phyloP scores from a whole-genome alignment of 1,284 basidiomycete species.

The Vanrija humicola region DNA sequence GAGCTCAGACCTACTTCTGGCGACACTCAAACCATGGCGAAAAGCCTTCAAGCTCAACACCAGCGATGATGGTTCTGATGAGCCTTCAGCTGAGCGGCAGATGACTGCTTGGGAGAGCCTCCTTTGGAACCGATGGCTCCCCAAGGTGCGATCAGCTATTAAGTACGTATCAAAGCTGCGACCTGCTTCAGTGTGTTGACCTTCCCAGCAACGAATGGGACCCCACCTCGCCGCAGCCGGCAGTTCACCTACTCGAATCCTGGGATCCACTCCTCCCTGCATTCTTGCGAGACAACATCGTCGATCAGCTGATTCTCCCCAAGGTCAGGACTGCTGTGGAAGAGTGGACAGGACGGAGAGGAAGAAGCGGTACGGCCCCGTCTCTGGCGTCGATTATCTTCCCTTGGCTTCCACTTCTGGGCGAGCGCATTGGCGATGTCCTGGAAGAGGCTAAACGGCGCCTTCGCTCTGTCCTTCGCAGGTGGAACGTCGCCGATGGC shows the following conservation, averaged over 20 bases:
- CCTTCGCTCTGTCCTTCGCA: conserved; percentile 69
- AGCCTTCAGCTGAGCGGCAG: conserved; percentile 21
- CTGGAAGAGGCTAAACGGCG: conserved; percentile 81
- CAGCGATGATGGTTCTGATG: background rate
- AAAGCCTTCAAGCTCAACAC: conserved; percentile 37
- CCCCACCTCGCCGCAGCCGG: conserved; percentile 66
- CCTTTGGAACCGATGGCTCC: conserved; percentile 92
- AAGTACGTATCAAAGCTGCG: conserved; percentile 56
- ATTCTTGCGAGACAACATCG: conserved; percentile 89
- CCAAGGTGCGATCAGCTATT: conserved; percentile 81
- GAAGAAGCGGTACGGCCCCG: conserved; percentile 24
- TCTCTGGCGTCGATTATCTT: conserved; percentile 80
- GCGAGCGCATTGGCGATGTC: conserved; percentile 69
- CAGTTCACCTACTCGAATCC: conserved; percentile 75
- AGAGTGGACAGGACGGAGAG: conserved; percentile 64
- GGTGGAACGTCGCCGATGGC: conserved; percentile 71
- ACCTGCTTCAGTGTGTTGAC: background rate
- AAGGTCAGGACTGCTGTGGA: conserved; percentile 81
- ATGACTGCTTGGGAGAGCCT: conserved; percentile 97
- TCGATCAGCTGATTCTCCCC: conserved; percentile 91
- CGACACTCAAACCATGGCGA: conserved; percentile 45
- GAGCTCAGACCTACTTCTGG: conserved; percentile 32
- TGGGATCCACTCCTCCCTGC: conserved; percentile 83
- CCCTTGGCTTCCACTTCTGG: conserved; percentile 90
- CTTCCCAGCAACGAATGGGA: conserved; percentile 74